Evolutionary conservation across 2,329 filamentous ascomycete genomes (phyloP), one percentile per base, ranked within the genome.

Genomic region (Dothidotthia symphoricarpi): DNA sequence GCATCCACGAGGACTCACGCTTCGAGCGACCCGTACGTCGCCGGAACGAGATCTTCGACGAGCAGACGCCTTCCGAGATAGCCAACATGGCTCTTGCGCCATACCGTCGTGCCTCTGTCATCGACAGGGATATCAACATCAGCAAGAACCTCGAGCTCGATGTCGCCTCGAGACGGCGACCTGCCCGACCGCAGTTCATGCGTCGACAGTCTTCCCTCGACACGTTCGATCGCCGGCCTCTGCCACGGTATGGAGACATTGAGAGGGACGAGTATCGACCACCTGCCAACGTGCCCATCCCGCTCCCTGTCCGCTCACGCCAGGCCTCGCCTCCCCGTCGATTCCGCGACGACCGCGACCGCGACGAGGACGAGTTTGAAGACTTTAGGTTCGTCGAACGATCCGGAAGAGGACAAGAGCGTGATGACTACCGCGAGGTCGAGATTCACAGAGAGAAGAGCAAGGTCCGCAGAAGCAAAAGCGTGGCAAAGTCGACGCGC

Each of bases 171-270:
- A 39, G 43, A 31, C 69, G 74, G 36, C 69, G 74, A 28, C 70
- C 72, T 30, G 75, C 76, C 24, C 77, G 85, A 30, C 89, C 88
- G 2, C 74, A 75, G 19, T 75, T 90, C 47, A 60, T 93, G 34
- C 80, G 90, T 41, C 81, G 90, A 28, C 89, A 95, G 64, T 95
- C 88, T 11, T 95, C 88, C 35, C 75, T 95, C 26, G 90, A 95
- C 64, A 95, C 86, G 0, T 95, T 88, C 61, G 90, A 96, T 67
- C 82, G 89, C 32, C 81, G 81, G 17, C 84, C 86, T 1, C 54
- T 75, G 37, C 73, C 75, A 22, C 74, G 77, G 29, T 75, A 76
- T 44, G 74, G 73, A 36, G 75, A 83, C 25, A 67, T 75, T 14
- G 78, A 82, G 34, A 69, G 75, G 24, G 36, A 62, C 29, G 81